Conservation (phyloP, 176 grass and related monocot genomes). For the Phoenix roebelenii region DNA sequence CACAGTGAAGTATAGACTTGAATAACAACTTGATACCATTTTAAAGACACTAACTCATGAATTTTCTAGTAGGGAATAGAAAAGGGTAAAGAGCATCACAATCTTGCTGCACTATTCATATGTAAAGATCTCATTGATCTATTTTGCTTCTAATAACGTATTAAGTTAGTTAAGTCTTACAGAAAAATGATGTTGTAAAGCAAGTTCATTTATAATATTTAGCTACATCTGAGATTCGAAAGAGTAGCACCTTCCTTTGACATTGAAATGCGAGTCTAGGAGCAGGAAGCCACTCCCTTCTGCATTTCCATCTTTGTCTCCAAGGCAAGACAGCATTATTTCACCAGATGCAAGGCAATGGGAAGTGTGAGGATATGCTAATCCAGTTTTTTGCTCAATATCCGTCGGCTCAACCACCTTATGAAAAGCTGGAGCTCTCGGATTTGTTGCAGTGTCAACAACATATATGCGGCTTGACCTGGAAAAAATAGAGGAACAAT, state of each 20-base stretch:
- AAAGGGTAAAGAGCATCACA: too few species aligned
- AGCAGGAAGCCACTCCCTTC: slow-evolving; percentile 72
- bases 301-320: slow-evolving; percentile 83
- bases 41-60: too few species aligned
- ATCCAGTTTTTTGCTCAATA: slow-evolving; percentile 71
- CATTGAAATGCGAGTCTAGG: slow-evolving; percentile 91
- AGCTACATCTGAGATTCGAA: not conserved
- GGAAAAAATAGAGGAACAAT: slow-evolving; percentile 12
- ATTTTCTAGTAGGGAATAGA: too few species aligned
- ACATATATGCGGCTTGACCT: slow-evolving; percentile 75
- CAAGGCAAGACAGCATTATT: slow-evolving; percentile 87
- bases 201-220: too few species aligned
- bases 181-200: too few species aligned
- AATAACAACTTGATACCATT: too few species aligned
- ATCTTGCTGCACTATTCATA: too few species aligned
- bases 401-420: slow-evolving; percentile 73
- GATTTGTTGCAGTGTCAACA: slow-evolving; percentile 53
- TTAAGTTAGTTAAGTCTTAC: too few species aligned
- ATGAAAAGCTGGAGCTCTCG: slow-evolving; percentile 69
- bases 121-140: too few species aligned
- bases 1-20: too few species aligned
- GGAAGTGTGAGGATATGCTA: slow-evolving; percentile 89
- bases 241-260: slow-evolving; percentile 71
- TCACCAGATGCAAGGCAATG: slow-evolving; percentile 92
- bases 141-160: too few species aligned